phyloP scores from a whole-genome alignment of 176 grass and related monocot species.

The Saccharum officinarum region DNA sequence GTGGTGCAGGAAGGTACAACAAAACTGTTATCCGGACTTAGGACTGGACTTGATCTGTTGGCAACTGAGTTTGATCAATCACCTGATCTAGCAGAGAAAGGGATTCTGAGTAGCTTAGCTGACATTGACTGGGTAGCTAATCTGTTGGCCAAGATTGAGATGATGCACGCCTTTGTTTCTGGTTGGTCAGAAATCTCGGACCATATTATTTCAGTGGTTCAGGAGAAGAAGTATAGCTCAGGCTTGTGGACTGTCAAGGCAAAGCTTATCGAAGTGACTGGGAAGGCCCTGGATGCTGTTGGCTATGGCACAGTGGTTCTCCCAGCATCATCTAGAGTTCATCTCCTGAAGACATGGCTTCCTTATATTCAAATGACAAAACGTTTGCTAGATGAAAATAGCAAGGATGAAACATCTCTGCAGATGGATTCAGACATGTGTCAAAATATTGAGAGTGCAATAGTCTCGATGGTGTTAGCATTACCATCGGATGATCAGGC shows the following conservation, averaged over 20 bases:
- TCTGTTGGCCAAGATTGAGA: conserved; percentile 70
- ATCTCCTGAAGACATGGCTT: conserved; percentile 79
- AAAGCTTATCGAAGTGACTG: conserved; percentile 84
- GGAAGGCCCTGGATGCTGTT: conserved; percentile 77
- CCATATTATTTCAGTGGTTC: conserved; percentile 53
- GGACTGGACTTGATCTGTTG: conserved; percentile 52
- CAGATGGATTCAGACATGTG: conserved; percentile 66
- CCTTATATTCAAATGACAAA: conserved; percentile 77
- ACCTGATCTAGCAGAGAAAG: conserved; percentile 64
- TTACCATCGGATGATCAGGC: conserved; percentile 85
- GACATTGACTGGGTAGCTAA: conserved; percentile 81
- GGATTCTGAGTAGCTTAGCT: conserved; percentile 56
- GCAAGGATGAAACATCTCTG: conserved; percentile 35
- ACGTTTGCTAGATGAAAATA: conserved; percentile 61
- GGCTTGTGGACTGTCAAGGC: conserved; percentile 62
- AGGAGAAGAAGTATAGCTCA: conserved; percentile 55
- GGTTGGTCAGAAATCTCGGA: conserved; percentile 67
- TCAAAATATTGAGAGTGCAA: conserved; percentile 85
- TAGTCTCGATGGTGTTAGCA: conserved; percentile 71
- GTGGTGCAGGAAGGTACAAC: conserved; percentile 51
- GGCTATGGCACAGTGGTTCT: conserved; percentile 84
- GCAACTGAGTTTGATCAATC: conserved; percentile 50
- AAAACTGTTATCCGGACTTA: conserved; percentile 55
- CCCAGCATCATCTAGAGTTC: conserved; percentile 54
- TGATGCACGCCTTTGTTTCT: conserved; percentile 82